Evolutionary conservation across 2,329 filamentous ascomycete genomes (phyloP).

Genomic region (Fusarium euwallaceae): DNA sequence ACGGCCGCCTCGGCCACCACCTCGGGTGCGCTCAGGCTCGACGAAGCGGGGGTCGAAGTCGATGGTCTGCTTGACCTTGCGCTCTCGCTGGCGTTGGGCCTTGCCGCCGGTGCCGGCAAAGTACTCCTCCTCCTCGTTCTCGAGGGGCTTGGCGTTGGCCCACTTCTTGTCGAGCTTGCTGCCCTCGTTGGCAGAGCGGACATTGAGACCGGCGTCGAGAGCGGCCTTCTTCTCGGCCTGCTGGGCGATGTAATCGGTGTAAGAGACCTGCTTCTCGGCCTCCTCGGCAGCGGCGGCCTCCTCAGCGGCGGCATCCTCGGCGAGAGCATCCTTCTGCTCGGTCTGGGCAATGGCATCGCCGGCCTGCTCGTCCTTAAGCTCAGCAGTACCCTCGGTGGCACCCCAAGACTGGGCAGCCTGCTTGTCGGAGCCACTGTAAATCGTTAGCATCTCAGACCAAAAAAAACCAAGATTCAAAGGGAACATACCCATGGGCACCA

Average conservation of each 20-base stretch:
- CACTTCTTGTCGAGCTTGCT: conserved; percentile 92
- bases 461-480: background rate
- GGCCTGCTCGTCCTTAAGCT: conserved; percentile 91
- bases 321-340: conserved; percentile 80
- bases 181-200: conserved; percentile 94
- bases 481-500: conserved; percentile 60
- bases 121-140: conserved; percentile 82
- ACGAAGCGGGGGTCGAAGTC: conserved; percentile 89
- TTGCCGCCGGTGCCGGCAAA: conserved; percentile 82
- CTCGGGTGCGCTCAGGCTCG: conserved; percentile 73
- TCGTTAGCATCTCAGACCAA: conserved; percentile 32
- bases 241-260: conserved; percentile 86
- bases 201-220: conserved; percentile 73
- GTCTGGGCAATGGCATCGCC: conserved; percentile 89
- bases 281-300: conserved; percentile 67
- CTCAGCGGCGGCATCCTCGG: conserved; percentile 62
- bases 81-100: conserved; percentile 86
- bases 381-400: conserved; percentile 81
- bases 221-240: conserved; percentile 80
- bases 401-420: conserved; percentile 93
- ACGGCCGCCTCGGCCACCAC: conserved; percentile 64
- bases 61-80: conserved; percentile 90
- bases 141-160: conserved; percentile 81
- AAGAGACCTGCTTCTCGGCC: conserved; percentile 87
- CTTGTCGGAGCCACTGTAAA: conserved; percentile 81